phyloP scores from a whole-genome alignment of 176 grass and related monocot species.

The Areca catechu region DNA sequence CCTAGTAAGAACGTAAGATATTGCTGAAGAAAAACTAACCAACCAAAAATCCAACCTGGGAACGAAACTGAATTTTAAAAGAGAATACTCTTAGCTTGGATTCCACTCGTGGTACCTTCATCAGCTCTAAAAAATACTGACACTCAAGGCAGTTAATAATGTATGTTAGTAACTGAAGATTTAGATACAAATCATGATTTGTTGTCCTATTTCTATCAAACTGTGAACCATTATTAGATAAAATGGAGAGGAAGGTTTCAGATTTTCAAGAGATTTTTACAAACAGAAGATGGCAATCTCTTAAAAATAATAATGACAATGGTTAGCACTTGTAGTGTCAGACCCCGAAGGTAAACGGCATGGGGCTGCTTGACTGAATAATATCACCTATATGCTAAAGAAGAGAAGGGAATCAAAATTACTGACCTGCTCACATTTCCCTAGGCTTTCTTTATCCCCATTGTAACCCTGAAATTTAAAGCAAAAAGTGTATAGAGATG shows the following conservation, averaged over 20 bases:
- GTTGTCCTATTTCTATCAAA: too few species aligned
- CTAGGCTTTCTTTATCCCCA: conserved; percentile 83
- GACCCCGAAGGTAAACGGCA: too few species aligned
- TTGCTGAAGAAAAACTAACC: background rate
- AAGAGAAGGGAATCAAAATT: conserved; percentile 7
- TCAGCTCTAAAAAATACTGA: conserved; percentile 88
- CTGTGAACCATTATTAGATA: too few species aligned
- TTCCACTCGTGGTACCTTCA: conserved; percentile 45
- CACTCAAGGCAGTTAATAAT: background rate
- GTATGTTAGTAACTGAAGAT: too few species aligned
- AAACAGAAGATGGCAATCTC: too few species aligned
- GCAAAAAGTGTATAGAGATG: conserved; percentile 7
- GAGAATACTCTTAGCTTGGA: conserved; percentile 22
- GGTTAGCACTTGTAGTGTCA: too few species aligned
- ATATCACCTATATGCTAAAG: too few species aligned
- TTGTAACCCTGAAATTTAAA: conserved; percentile 72
- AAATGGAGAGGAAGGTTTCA: too few species aligned
- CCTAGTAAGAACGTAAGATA: conserved; percentile 10
- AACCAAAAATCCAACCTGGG: background rate
- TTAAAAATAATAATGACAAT: too few species aligned
- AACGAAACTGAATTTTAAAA: conserved; percentile 12
- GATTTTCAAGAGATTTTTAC: too few species aligned
- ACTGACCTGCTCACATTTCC: conserved; percentile 82
- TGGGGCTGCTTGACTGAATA: too few species aligned
- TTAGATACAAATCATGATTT: too few species aligned